These are phyloP conservation scores for Dactylis glomerata DNA, from an alignment of 176 grass and related monocot species.

Conservation along the genomic window DNA sequence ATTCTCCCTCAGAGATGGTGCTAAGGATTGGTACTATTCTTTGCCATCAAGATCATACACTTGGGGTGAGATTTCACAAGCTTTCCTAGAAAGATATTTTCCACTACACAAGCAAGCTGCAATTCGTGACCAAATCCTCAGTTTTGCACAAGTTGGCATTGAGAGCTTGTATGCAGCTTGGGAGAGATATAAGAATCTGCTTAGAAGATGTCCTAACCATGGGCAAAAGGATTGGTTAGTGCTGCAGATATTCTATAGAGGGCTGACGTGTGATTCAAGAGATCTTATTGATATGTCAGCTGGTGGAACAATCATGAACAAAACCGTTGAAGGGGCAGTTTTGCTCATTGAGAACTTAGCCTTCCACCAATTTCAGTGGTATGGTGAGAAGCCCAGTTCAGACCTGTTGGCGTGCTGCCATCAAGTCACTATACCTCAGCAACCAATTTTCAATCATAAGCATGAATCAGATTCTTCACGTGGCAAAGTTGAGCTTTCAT, in stretches of 20 bases:
- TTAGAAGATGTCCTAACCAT: background rate
- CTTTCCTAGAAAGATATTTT: too few relatives aligned
- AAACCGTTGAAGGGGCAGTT: background rate
- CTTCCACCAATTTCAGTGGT: background rate
- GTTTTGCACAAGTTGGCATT: too few relatives aligned
- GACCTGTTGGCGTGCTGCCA: too few relatives aligned
- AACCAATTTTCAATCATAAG: background rate
- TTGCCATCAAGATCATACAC: too few relatives aligned
- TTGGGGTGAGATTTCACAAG: too few relatives aligned
- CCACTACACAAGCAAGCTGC: too few relatives aligned
- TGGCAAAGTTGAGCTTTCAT: background rate
- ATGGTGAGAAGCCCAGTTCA: background rate
- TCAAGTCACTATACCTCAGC: background rate
- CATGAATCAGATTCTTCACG: background rate
- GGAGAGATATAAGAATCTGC: background rate
- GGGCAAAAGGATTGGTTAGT: too few relatives aligned
- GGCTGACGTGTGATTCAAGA: background rate
- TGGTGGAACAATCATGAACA: background rate
- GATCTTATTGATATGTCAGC: background rate
- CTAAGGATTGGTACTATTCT: too few relatives aligned
- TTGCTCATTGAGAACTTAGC: background rate
- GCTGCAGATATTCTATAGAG: background rate
- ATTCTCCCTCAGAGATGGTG: too few relatives aligned
- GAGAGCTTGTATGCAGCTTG: too few relatives aligned
- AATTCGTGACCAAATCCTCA: too few relatives aligned